These are phyloP conservation scores for Dicorynia guianensis DNA, from an alignment of 306 rosid genomes.

Conservation along the genomic window DNA sequence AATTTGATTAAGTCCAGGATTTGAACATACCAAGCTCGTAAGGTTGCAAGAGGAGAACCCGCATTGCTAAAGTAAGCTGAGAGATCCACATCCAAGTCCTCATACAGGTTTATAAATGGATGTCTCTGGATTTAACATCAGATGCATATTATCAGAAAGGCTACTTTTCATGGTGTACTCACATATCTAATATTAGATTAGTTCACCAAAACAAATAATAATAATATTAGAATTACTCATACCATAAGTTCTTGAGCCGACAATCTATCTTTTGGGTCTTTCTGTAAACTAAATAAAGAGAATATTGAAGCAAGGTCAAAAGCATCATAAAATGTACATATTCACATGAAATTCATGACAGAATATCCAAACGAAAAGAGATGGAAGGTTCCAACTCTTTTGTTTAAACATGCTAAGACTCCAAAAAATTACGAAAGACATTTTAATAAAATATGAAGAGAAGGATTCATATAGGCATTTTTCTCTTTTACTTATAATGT, in stretches of 20 bases:
- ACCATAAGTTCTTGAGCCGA: constrained; percentile 84
- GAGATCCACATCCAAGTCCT: constrained; percentile 75
- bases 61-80: constrained; percentile 77
- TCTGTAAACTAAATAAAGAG: constrained; percentile 66
- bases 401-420: neutral
- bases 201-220: too few relatives aligned
- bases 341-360: constrained; percentile 26
- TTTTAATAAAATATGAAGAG: constrained; percentile 10
- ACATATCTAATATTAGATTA: too few relatives aligned
- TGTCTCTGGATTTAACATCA: constrained; percentile 65
- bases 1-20: constrained; percentile 16
- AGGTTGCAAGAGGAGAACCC: constrained; percentile 84
- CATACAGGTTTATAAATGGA: constrained; percentile 75
- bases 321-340: constrained; percentile 37
- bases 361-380: constrained; percentile 4
- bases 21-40: constrained; percentile 52
- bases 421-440: constrained; percentile 11
- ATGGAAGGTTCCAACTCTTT: neutral
- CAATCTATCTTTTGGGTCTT: constrained; percentile 67
- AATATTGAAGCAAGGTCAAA: constrained; percentile 41
- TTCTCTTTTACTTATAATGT: neutral
- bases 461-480: neutral
- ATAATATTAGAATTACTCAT: constrained; percentile 36
- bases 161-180: constrained; percentile 21
- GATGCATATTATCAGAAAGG: constrained; percentile 42